phyloP scores from a whole-genome alignment of 1,284 basidiomycete species.

The Ganoderma meredithae region DNA sequence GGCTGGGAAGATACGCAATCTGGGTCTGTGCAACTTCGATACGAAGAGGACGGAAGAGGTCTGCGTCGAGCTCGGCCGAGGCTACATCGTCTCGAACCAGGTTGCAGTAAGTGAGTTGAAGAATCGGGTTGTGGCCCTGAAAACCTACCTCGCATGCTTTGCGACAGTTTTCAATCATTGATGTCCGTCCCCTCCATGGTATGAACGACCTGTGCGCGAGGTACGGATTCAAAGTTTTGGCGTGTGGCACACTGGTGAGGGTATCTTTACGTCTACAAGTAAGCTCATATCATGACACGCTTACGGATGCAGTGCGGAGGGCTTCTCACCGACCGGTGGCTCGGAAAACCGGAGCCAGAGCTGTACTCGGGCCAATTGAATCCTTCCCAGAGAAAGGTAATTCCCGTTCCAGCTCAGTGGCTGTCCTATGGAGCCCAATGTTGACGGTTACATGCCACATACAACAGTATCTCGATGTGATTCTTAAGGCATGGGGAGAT shows the following conservation, averaged over 20 bases:
- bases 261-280: slow-evolving; percentile 9
- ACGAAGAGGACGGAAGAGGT: slow-evolving; percentile 75
- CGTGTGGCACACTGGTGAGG: slow-evolving; percentile 78
- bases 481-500: slow-evolving; percentile 74
- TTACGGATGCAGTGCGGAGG: slow-evolving; percentile 72
- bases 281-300: slow-evolving; percentile 12
- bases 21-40: slow-evolving; percentile 83
- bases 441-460: slow-evolving; percentile 14
- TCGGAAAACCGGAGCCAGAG: slow-evolving; percentile 71
- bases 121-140: background rate
- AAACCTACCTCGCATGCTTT: background rate
- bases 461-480: slow-evolving; percentile 78
- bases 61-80: slow-evolving; percentile 69
- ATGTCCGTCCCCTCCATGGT: slow-evolving; percentile 74
- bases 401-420: background rate
- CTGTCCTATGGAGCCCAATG: background rate
- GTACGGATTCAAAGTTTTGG: slow-evolving; percentile 73
- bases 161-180: slow-evolving; percentile 76
- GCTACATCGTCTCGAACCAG: slow-evolving; percentile 79
- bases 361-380: slow-evolving; percentile 65
- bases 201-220: slow-evolving; percentile 77
- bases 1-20: slow-evolving; percentile 65
- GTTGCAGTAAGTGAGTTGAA: slow-evolving; percentile 43
- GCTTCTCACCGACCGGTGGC: slow-evolving; percentile 78
- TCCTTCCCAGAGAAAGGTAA: slow-evolving; percentile 79